A percentile compares a stretch with the other conserved stretches of the same genome.
Conservation (phyloP, 208 protist genomes). For the Wallacemonas sp. region DNA sequence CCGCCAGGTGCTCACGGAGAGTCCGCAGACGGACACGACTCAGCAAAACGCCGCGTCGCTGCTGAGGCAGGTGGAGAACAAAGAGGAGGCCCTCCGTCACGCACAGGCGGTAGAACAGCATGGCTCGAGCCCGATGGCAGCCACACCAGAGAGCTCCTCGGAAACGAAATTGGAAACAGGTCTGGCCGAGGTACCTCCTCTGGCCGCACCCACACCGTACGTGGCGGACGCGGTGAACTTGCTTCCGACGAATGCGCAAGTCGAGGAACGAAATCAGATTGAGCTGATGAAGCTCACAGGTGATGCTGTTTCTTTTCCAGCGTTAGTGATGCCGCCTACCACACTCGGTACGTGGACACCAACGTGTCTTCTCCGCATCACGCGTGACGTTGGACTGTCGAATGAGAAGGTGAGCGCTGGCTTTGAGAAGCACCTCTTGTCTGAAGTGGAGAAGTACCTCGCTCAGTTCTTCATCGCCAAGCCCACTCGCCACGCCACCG, state of each 20-base stretch:
- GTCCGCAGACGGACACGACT: no score
- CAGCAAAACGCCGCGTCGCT: no score
- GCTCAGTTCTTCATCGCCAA: slow-evolving; percentile 1
- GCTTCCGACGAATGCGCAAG: slow-evolving; percentile 81
- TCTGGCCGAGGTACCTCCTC: no score
- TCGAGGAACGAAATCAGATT: slow-evolving; percentile 54
- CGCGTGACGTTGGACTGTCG: not conserved
- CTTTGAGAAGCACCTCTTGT: slow-evolving; percentile 1
- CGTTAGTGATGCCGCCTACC: slow-evolving; percentile 53
- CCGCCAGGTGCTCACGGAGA: slow-evolving; percentile 15
- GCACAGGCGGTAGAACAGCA: not conserved
- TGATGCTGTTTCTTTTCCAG: slow-evolving; percentile 53
- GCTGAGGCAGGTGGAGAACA: slow-evolving; percentile 3
- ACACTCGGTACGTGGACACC: slow-evolving; percentile 66
- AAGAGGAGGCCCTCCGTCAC: not conserved
- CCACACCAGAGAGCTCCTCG: not conserved
- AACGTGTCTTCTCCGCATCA: slow-evolving; percentile 64
- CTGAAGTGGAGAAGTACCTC: slow-evolving; percentile 4
- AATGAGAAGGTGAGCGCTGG: not conserved
- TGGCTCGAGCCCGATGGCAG: not conserved
- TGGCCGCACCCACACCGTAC: slow-evolving; percentile 16
- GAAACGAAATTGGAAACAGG: no score
- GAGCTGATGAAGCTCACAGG: slow-evolving; percentile 67
- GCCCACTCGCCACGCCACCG: no score
- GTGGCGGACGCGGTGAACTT: slow-evolving; percentile 73